Evolutionary conservation across 1,139 yeast genomes (phyloP).

Genomic region (Pichia kudriavzevii): DNA sequence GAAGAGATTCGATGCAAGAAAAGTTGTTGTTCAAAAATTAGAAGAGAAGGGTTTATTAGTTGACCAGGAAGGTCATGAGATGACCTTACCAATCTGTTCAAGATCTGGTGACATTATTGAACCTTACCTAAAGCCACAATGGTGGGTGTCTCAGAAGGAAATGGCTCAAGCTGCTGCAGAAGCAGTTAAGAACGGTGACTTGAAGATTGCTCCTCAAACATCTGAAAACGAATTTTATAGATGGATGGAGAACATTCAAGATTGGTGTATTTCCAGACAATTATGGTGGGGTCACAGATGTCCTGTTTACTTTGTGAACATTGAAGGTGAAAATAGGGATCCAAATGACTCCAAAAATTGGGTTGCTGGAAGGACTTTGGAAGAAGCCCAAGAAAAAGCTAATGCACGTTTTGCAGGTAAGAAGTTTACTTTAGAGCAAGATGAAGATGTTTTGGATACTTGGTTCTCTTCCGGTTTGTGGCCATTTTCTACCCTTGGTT

Average conservation of each 20-base stretch:
- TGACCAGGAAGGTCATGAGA: conserved; percentile 88
- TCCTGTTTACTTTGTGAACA: conserved; percentile 82
- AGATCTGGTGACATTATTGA: conserved; percentile 97
- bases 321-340: conserved; percentile 65
- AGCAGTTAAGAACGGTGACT: conserved; percentile 77
- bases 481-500: conserved; percentile 95
- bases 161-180: conserved; percentile 86
- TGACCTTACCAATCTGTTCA: conserved; percentile 89
- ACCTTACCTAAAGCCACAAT: conserved; percentile 94
- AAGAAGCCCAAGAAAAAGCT: conserved; percentile 84
- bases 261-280: conserved; percentile 99
- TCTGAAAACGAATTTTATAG: conserved; percentile 91
- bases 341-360: conserved; percentile 65
- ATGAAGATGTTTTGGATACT: conserved; percentile 96
- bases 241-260: conserved; percentile 95
- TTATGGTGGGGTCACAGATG: conserved; percentile 99
- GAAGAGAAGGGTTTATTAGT: conserved; percentile 67
- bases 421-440: conserved; percentile 77
- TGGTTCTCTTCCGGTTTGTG: conserved; percentile 98
- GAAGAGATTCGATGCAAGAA: conserved; percentile 93
- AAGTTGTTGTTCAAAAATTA: conserved; percentile 72
- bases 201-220: conserved; percentile 77
- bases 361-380: conserved; percentile 81
- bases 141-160: conserved; percentile 94
- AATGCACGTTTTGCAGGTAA: conserved; percentile 59